Percentiles rank a stretch among this genome's conserved stretches.
Conservation (phyloP, 2,329 filamentous ascomycete genomes). For the Fusarium agapanthi region DNA sequence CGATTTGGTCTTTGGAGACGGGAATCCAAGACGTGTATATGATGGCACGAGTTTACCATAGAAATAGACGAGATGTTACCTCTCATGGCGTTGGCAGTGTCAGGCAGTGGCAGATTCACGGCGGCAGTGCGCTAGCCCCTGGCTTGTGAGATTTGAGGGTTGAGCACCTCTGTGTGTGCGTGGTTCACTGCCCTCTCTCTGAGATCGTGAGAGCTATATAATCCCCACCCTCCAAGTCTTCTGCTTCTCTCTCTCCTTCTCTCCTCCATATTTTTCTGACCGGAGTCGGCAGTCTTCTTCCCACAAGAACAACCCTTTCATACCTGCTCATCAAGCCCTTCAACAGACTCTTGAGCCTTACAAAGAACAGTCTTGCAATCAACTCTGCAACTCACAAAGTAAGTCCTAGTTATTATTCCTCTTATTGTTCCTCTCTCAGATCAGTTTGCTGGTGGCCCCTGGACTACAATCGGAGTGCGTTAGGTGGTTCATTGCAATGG, state of each 20-base stretch:
- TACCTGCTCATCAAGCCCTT: not conserved
- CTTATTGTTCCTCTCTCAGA: not conserved
- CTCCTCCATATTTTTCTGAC: not conserved
- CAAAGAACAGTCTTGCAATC: not conserved
- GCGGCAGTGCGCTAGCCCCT: not conserved
- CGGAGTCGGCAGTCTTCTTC: not conserved
- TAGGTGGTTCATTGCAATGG: not conserved
- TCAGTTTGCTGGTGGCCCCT: not conserved
- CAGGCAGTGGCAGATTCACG: not conserved
- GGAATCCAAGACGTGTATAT: slow-evolving; percentile 32
- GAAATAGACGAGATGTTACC: slow-evolving; percentile 35
- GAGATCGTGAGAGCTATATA: not conserved
- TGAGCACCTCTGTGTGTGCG: not conserved
- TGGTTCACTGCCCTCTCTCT: not conserved
- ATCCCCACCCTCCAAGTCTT: not conserved
- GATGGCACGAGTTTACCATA: slow-evolving; percentile 30
- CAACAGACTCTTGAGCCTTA: not conserved
- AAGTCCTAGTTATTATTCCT: not conserved
- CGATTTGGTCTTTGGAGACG: slow-evolving; percentile 24
- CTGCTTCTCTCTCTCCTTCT: not conserved
- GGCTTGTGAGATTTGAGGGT: not conserved
- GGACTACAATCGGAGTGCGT: not conserved
- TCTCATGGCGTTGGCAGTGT: not conserved
- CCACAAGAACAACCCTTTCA: too few relatives aligned
- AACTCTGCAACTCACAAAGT: not conserved